Conservation (phyloP, 2,329 filamentous ascomycete species). For the Fusarium cyanostomum region DNA sequence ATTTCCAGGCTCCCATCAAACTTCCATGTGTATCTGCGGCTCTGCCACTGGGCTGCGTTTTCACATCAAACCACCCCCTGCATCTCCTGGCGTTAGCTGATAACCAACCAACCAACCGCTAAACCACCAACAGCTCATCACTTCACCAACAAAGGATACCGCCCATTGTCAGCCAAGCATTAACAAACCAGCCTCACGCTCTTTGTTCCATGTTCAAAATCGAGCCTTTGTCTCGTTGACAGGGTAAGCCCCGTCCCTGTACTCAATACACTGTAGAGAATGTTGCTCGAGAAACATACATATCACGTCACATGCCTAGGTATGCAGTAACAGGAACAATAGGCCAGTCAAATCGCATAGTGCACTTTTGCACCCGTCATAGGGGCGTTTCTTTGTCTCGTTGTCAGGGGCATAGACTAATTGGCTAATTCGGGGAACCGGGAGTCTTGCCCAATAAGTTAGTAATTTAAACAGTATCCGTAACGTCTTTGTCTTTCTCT, state of each 20-base stretch:
- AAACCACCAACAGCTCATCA: conserved; percentile 34
- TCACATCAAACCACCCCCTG: conserved; percentile 12
- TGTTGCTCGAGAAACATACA: conserved; percentile 34
- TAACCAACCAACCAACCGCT: conserved; percentile 31
- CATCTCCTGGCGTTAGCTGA: conserved; percentile 24
- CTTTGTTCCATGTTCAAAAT: not conserved
- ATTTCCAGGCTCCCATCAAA: conserved; percentile 5
- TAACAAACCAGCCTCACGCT: conserved; percentile 8
- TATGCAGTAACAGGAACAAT: not conserved
- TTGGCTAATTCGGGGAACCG: conserved; percentile 13
- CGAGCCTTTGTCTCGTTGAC: not conserved
- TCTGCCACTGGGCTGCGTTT: conserved; percentile 1
- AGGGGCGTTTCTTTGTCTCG: conserved; percentile 9
- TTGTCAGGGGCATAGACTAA: conserved; percentile 21
- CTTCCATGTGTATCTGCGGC: conserved; percentile 11
- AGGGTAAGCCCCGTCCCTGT: conserved; percentile 1
- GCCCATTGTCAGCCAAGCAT: conserved; percentile 9
- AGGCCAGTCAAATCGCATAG: not conserved
- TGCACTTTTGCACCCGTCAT: conserved; percentile 33
- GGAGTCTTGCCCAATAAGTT: not conserved
- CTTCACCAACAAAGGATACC: conserved; percentile 12
- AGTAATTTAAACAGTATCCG: not conserved
- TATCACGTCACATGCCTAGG: conserved; percentile 29
- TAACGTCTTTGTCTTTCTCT: no score
- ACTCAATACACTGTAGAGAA: not conserved